Percentiles rank a stretch among this genome's conserved stretches.
These are phyloP conservation scores for Rhizopus microsporus DNA, from an alignment of 371 early-diverging fungal genomes.

Conservation along the genomic window DNA sequence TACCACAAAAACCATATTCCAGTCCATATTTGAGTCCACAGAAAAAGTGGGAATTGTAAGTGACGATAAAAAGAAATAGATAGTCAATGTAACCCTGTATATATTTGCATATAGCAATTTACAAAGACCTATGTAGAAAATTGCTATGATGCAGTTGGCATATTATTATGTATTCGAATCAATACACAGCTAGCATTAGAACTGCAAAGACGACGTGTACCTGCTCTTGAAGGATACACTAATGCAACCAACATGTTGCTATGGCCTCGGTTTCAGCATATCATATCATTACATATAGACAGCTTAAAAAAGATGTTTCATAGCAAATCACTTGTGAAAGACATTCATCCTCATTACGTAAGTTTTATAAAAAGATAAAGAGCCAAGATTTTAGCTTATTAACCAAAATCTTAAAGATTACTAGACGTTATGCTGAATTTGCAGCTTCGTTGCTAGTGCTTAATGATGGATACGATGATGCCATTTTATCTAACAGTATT, in stretches of 20 bases:
- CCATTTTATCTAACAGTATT: conserved; percentile 70
- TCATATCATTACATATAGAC: conserved; percentile 87
- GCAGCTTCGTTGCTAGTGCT: conserved; percentile 83
- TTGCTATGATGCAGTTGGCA: conserved; percentile 86
- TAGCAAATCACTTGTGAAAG: conserved; percentile 67
- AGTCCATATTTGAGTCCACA: conserved; percentile 82
- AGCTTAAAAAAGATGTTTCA: conserved; percentile 73
- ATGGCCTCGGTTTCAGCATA: conserved; percentile 89
- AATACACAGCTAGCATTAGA: conserved; percentile 80
- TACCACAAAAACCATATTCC: conserved; percentile 56
- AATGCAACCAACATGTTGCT: conserved; percentile 87
- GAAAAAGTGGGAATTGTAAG: conserved; percentile 73
- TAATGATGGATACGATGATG: conserved; percentile 85
- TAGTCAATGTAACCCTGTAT: neutral
- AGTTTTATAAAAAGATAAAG: conserved; percentile 9
- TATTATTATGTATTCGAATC: conserved; percentile 85
- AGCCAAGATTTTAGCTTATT: neutral
- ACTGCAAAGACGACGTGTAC: conserved; percentile 78
- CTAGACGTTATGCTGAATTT: conserved; percentile 88
- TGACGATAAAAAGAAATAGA: neutral
- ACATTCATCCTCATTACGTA: conserved; percentile 85
- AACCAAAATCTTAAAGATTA: conserved; percentile 27
- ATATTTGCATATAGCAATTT: conserved; percentile 43
- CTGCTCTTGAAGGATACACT: conserved; percentile 80
- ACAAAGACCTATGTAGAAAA: conserved; percentile 71